Evolutionary conservation across 495 filamentous ascomycete species (phyloP), one percentile per base, ranked within the genome.

Genomic region (Aspergillus affinis): DNA sequence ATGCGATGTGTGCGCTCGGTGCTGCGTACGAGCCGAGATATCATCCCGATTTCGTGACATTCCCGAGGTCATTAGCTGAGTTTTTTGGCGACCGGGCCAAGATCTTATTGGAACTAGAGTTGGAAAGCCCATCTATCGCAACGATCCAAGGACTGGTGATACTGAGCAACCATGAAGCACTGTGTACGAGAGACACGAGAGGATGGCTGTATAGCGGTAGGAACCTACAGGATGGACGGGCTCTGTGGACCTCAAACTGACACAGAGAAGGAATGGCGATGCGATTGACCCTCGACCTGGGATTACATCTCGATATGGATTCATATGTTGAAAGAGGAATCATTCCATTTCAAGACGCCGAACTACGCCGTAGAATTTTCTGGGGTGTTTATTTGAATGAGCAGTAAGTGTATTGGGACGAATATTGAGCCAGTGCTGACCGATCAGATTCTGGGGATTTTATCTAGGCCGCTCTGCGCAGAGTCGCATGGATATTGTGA

Each of bases 171-270:
- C 60, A 68, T 55, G 75, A 78, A 18, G 60, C 65, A 18, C 64
- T 54, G 9, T 58, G 59, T n/a, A 68, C 55, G 2, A 58, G 59
- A 29, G 71, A 76, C 58, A 57, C 72, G 20, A 61, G 74, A 44
- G 75, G 73, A 4, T 76, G 73, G 75, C 59, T 78, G 5, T 75
- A 75, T 53, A 71, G 69, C 52, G 75, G 75, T 71, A 67, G 59
- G 60, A 52, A 45, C 54, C 7, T 36, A 30, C 4, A 26, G 23
- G 23, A 26, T 2, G 4, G 23, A 26, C 23, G 23, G 23, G 23
- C 4, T 19, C 18, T 19, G n/a, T 21, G 13, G 19, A 20, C 0
- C 30, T 20, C 18, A 7, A n/a, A 13, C 21, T 48, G 17, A 47
- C 36, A 21, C 23, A 1, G 18, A n/a, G 23, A 44, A 72, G 74